Evolutionary conservation across 768 basidiomycete species (phyloP).

Genomic region (Mrakia gelida): DNA sequence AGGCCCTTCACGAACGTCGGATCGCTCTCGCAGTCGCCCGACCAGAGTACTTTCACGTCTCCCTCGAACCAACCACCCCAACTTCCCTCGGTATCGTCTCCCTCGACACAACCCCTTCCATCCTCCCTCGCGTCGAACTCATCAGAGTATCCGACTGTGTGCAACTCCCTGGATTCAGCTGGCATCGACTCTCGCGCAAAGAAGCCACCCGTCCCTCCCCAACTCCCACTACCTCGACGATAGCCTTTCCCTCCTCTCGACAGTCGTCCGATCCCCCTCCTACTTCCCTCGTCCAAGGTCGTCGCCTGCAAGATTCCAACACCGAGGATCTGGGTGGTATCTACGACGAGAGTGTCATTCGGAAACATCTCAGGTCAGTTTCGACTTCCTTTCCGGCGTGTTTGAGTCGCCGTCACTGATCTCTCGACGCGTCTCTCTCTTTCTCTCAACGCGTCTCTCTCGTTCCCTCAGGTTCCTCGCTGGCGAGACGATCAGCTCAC

Average conservation of each 20-base stretch:
- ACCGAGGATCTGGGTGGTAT: background rate
- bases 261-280: background rate
- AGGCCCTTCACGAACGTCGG: slow-evolving; percentile 12
- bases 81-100: background rate
- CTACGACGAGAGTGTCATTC: slow-evolving; percentile 3
- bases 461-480: background rate
- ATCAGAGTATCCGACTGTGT: background rate
- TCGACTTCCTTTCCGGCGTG: background rate
- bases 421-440: too few relatives aligned
- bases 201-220: background rate
- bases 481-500: background rate
- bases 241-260: background rate
- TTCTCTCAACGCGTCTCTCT: too few relatives aligned
- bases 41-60: slow-evolving; percentile 12
- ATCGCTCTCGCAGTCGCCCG: slow-evolving; percentile 5
- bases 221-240: background rate
- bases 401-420: background rate
- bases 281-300: background rate
- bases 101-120: background rate
- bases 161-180: background rate
- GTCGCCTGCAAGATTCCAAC: background rate
- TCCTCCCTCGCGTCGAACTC: slow-evolving; percentile 6
- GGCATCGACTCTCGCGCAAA: background rate
- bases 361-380: slow-evolving; percentile 6
- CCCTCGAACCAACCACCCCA: background rate